phyloP scores from a whole-genome alignment of 352 stramenopile genomes.

The Phytophthora cryptogea region DNA sequence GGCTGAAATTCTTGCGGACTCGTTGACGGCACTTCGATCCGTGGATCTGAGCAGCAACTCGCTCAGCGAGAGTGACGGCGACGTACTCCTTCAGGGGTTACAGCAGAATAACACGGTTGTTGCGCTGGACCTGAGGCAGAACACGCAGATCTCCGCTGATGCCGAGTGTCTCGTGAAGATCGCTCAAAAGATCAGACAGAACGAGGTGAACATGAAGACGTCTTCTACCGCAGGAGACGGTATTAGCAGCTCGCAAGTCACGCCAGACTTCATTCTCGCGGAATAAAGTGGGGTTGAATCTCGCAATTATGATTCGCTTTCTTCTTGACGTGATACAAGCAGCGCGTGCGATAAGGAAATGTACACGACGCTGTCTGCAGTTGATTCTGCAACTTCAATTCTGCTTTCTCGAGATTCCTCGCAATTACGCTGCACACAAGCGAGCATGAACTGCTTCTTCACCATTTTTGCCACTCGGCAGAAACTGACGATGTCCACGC shows the following conservation, averaged over 20 bases:
- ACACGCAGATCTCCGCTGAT: slow-evolving; percentile 64
- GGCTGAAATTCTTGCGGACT: slow-evolving; percentile 71
- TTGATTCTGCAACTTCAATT: not conserved
- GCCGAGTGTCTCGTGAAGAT: slow-evolving; percentile 66
- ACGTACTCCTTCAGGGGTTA: slow-evolving; percentile 62
- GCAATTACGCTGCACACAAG: slow-evolving; percentile 31
- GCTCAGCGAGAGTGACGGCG: slow-evolving; percentile 64
- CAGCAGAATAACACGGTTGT: slow-evolving; percentile 63
- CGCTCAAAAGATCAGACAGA: slow-evolving; percentile 72
- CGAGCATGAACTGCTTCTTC: slow-evolving; percentile 66
- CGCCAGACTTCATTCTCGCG: not conserved
- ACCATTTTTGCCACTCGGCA: slow-evolving; percentile 79
- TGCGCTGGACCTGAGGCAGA: slow-evolving; percentile 80
- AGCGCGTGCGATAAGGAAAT: slow-evolving; percentile 65
- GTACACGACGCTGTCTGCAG: slow-evolving; percentile 43
- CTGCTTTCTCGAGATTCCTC: not conserved
- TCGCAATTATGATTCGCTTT: slow-evolving; percentile 17
- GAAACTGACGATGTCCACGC: slow-evolving; percentile 62
- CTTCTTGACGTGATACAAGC: slow-evolving; percentile 46
- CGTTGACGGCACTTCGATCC: slow-evolving; percentile 57
- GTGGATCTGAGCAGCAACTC: slow-evolving; percentile 88
- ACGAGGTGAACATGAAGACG: slow-evolving; percentile 67
- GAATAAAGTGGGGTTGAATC: not conserved
- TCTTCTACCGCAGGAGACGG: slow-evolving; percentile 10
- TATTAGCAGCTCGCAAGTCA: slow-evolving; percentile 8